Conservation (phyloP, 2,329 filamentous ascomycete species). For the Hypomyces rosellus region DNA sequence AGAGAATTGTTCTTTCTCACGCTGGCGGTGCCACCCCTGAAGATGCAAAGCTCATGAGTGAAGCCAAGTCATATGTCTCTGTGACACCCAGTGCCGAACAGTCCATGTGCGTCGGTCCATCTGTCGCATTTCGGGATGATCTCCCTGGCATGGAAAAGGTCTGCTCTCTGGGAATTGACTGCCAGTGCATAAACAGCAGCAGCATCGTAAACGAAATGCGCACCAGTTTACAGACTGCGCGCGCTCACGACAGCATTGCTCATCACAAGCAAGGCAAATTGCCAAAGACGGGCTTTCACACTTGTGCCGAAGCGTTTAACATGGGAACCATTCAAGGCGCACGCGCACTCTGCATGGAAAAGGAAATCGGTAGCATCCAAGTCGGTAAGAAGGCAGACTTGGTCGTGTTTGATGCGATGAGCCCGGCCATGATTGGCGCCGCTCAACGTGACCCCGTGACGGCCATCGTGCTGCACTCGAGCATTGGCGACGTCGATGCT, state of each 20-base stretch:
- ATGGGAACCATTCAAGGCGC: conserved; percentile 43
- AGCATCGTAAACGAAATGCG: conserved; percentile 15
- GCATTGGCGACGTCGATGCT: conserved; percentile 41
- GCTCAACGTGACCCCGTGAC: conserved; percentile 40
- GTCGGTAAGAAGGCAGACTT: conserved; percentile 43
- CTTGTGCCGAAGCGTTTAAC: conserved; percentile 40
- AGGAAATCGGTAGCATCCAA: conserved; percentile 37
- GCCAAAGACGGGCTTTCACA: not conserved
- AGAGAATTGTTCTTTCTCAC: conserved; percentile 24
- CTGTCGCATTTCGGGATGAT: conserved; percentile 16
- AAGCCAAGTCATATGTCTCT: conserved; percentile 31
- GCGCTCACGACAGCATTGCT: conserved; percentile 13
- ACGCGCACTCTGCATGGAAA: conserved; percentile 33
- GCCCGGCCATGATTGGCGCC: conserved; percentile 13
- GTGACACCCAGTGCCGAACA: conserved; percentile 44
- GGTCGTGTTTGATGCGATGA: conserved; percentile 36
- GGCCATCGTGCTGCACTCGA: conserved; percentile 46
- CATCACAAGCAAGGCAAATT: not conserved
- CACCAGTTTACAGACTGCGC: conserved; percentile 13
- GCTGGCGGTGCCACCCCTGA: conserved; percentile 16
- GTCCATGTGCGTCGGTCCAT: conserved; percentile 37
- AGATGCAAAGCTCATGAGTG: conserved; percentile 28
- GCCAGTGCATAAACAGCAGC: conserved; percentile 15
- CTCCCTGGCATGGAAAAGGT: conserved; percentile 3
- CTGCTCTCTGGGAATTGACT: conserved; percentile 16